A percentile compares a stretch with the other conserved stretches of the same genome.
These are phyloP conservation scores for Nyssa sinensis DNA, from an alignment of 148 eudicot genomes.

Conservation along the genomic window DNA sequence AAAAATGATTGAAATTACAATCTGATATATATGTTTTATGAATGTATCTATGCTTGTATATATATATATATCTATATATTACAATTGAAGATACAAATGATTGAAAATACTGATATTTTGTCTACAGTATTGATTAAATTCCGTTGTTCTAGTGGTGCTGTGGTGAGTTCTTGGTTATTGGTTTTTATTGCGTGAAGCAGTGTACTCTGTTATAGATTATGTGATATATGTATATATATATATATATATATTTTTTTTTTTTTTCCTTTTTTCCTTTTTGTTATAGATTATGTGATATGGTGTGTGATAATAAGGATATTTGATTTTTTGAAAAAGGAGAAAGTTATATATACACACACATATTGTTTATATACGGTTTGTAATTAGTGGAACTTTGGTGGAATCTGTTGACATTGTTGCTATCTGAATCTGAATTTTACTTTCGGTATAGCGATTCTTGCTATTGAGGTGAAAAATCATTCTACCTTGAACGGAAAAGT, in stretches of 20 bases:
- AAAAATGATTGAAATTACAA: background rate
- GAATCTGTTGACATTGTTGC: background rate
- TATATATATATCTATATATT: no score
- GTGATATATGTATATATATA: no score
- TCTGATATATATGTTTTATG: background rate
- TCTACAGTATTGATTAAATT: background rate
- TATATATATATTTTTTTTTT: no score
- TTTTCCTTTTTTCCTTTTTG: no score
- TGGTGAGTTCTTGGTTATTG: background rate
- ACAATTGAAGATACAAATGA: background rate
- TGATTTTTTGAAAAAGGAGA: background rate
- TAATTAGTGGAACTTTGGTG: background rate
- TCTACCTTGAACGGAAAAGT: conserved; percentile 42
- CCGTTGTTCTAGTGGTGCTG: background rate
- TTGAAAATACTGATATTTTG: background rate
- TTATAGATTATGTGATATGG: no score
- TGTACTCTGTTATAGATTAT: background rate
- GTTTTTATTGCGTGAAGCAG: background rate
- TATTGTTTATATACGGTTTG: background rate
- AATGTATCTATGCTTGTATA: no score
- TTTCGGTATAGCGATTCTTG: conserved; percentile 40
- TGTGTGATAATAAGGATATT: background rate
- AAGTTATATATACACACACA: no score
- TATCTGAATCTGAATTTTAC: background rate
- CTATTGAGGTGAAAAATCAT: conserved; percentile 69